phyloP scores from a whole-genome alignment of 1,284 basidiomycete genomes.

The Cryptococcus hybrid region DNA sequence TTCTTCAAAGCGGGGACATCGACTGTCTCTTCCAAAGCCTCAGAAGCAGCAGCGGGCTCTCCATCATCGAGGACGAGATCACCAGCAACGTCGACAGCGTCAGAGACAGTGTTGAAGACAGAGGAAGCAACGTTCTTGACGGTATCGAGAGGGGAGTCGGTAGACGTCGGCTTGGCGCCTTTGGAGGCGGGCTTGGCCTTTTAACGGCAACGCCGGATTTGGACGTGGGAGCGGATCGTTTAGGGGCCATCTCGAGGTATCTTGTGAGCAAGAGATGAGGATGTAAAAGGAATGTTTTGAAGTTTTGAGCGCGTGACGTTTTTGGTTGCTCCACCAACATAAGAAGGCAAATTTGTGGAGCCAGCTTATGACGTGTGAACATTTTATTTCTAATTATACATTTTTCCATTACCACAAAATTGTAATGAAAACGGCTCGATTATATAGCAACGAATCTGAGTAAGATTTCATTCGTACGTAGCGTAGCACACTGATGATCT shows the following conservation, averaged over 20 bases:
- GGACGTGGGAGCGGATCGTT: conserved; percentile 24
- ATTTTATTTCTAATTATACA: no score
- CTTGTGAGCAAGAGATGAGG: no score
- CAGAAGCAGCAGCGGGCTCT: conserved; percentile 18
- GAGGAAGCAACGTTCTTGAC: conserved; percentile 18
- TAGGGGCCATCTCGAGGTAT: conserved; percentile 17
- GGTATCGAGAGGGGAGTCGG: conserved; percentile 13
- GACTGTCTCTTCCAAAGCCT: conserved; percentile 22
- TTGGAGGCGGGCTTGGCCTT: conserved; percentile 8
- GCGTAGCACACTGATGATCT: no score
- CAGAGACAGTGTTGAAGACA: conserved; percentile 17
- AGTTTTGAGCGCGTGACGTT: neutral
- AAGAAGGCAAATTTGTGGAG: no score
- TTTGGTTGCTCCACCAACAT: no score
- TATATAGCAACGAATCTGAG: no score
- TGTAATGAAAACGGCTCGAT: no score
- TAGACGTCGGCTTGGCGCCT: neutral
- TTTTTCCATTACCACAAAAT: no score
- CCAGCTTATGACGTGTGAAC: no score
- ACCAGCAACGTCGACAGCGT: conserved; percentile 34
- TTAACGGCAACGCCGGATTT: conserved; percentile 20
- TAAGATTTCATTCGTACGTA: no score
- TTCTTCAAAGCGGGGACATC: conserved; percentile 24
- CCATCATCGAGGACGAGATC: conserved; percentile 37
- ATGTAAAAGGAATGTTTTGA: neutral